phyloP scores from a whole-genome alignment of 2,329 filamentous ascomycete species.

The Tolypocladium inflatum region DNA sequence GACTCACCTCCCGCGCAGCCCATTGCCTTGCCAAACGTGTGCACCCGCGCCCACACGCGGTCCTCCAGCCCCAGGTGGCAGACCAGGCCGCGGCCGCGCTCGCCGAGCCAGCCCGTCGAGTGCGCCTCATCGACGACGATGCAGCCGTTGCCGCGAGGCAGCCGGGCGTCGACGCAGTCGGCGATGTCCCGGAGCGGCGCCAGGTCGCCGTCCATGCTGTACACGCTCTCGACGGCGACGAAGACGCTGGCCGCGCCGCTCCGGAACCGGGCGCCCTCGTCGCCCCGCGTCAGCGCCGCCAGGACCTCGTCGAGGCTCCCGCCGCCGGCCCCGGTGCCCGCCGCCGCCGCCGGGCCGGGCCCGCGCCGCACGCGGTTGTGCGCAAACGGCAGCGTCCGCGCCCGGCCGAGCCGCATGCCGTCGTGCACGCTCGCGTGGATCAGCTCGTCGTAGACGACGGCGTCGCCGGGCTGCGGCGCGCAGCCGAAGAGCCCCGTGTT shows the following conservation, averaged over 20 bases:
- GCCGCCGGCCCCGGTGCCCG: neutral
- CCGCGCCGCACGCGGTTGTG: conserved; percentile 41
- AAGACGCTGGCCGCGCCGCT: conserved; percentile 46
- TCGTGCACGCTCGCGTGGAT: conserved; percentile 74
- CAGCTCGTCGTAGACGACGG: conserved; percentile 63
- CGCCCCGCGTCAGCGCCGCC: conserved; percentile 19
- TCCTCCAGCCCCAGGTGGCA: conserved; percentile 45
- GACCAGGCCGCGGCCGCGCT: conserved; percentile 47
- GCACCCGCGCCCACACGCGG: conserved; percentile 46
- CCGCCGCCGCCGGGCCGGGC: neutral
- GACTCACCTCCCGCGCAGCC: conserved; percentile 59
- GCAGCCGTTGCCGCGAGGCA: conserved; percentile 50
- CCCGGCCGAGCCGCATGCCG: conserved; percentile 60
- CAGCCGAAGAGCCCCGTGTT: conserved; percentile 55
- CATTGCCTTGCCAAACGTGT: conserved; percentile 61
- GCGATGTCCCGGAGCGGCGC: conserved; percentile 54
- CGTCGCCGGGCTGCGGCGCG: conserved; percentile 49
- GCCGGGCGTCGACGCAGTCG: conserved; percentile 39
- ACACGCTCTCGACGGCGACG: conserved; percentile 60
- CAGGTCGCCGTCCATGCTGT: conserved; percentile 78
- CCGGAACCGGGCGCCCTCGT: conserved; percentile 20
- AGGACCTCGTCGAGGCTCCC: conserved; percentile 18
- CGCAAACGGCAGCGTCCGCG: conserved; percentile 38
- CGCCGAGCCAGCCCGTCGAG: conserved; percentile 51
- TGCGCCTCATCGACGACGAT: conserved; percentile 63